A percentile compares a stretch with the other conserved stretches of the same genome.
phyloP scores from a whole-genome alignment of 2,329 filamentous ascomycete genomes.

The Mycogone perniciosa region DNA sequence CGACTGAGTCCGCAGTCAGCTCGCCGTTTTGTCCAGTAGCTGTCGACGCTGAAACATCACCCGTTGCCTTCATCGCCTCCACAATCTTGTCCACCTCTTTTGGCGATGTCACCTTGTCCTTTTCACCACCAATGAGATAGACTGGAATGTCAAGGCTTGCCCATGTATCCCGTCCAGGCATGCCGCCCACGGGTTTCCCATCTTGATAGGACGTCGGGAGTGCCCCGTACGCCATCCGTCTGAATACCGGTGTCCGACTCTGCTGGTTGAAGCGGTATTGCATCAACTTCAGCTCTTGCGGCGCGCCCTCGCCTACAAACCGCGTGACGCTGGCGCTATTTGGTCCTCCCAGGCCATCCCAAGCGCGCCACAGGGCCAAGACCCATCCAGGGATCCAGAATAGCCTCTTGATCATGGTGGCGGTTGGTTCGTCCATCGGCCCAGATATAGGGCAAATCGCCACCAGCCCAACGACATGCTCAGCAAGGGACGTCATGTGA shows the following conservation, averaged over 20 bases:
- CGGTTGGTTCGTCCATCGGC: slow-evolving; percentile 46
- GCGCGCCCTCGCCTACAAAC: slow-evolving; percentile 64
- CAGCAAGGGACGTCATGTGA: slow-evolving; percentile 45
- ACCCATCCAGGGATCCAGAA: slow-evolving; percentile 63
- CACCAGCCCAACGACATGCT: slow-evolving; percentile 67
- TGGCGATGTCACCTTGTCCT: slow-evolving; percentile 70
- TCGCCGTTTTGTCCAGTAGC: slow-evolving; percentile 22
- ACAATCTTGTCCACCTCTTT: slow-evolving; percentile 63
- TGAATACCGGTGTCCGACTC: slow-evolving; percentile 75
- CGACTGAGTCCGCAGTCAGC: slow-evolving; percentile 40
- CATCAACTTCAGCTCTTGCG: slow-evolving; percentile 57
- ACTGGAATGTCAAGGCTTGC: slow-evolving; percentile 64
- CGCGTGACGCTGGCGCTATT: slow-evolving; percentile 72
- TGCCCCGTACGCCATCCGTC: slow-evolving; percentile 69
- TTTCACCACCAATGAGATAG: slow-evolving; percentile 70
- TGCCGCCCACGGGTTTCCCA: slow-evolving; percentile 50
- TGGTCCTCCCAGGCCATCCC: slow-evolving; percentile 72
- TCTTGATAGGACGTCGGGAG: slow-evolving; percentile 52
- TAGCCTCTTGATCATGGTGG: slow-evolving; percentile 44
- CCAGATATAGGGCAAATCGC: slow-evolving; percentile 73
- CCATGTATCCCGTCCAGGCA: slow-evolving; percentile 69
- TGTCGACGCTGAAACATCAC: slow-evolving; percentile 14
- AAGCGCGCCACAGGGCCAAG: slow-evolving; percentile 70
- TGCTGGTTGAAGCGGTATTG: slow-evolving; percentile 75
- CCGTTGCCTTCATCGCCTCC: slow-evolving; percentile 26